These are phyloP conservation scores for Parmales sp. DNA, from an alignment of 108 stramenopile species.

Conservation along the genomic window DNA sequence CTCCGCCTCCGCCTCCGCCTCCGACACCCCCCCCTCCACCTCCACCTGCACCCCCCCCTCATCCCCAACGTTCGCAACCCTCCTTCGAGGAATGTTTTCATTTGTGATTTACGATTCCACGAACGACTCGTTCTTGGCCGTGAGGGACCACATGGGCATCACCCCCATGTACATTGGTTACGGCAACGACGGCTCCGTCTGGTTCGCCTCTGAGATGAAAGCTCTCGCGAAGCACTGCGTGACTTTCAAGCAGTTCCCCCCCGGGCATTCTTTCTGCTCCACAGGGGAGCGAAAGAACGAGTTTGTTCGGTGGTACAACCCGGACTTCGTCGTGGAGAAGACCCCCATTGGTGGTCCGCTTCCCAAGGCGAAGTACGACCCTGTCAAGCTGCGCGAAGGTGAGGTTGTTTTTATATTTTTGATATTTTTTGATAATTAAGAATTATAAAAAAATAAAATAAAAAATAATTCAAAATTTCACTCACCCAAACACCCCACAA, in stretches of 20 bases:
- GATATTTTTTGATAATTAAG: no score
- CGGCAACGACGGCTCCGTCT: slow-evolving; percentile 85
- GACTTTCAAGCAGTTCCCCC: slow-evolving; percentile 82
- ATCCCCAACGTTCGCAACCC: slow-evolving; percentile 49
- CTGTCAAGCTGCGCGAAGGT: background rate
- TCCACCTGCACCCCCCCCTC: no score
- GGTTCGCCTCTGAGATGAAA: slow-evolving; percentile 90
- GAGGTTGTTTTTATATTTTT: no score
- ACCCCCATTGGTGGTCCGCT: slow-evolving; percentile 11
- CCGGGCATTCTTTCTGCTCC: slow-evolving; percentile 84
- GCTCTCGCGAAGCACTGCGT: slow-evolving; percentile 64
- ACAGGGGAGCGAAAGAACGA: slow-evolving; percentile 61
- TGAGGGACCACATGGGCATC: slow-evolving; percentile 93
- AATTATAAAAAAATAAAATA: no score
- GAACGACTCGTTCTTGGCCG: slow-evolving; percentile 73
- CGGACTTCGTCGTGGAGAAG: slow-evolving; percentile 54
- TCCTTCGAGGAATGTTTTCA: slow-evolving; percentile 90
- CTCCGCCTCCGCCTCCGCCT: no score
- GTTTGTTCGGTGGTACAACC: slow-evolving; percentile 84
- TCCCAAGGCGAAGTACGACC: background rate
- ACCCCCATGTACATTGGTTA: slow-evolving; percentile 93
- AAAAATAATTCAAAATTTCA: no score
- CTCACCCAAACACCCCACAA: no score
- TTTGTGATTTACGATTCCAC: slow-evolving; percentile 83
- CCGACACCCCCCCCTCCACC: no score